Evolutionary conservation across 75 land plant genomes (phyloP).

Genomic region (Picea glauca): DNA sequence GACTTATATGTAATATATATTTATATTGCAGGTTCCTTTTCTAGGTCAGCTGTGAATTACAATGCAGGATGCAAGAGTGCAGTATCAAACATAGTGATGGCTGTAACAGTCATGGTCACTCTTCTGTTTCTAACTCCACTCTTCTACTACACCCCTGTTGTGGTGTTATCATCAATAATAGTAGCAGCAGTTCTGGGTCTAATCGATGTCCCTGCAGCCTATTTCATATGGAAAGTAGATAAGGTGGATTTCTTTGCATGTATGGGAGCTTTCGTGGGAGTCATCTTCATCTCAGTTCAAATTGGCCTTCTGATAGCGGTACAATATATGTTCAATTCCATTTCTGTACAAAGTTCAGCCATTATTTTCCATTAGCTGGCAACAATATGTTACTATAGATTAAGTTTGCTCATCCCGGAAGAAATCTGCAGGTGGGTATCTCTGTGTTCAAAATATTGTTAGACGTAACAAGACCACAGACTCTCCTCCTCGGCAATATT

Average conservation of each 20-base stretch:
- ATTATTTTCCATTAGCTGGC: not conserved
- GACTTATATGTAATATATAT: too few species aligned
- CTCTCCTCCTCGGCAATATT: slow-evolving; percentile 65
- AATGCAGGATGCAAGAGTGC: slow-evolving; percentile 36
- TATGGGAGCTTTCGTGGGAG: slow-evolving; percentile 42
- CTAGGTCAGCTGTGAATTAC: slow-evolving; percentile 53
- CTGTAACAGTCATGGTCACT: slow-evolving; percentile 29
- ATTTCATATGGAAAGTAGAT: slow-evolving; percentile 42
- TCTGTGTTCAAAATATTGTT: slow-evolving; percentile 78
- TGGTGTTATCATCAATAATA: slow-evolving; percentile 40
- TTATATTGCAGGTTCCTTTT: slow-evolving; percentile 39
- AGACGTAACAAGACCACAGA: slow-evolving; percentile 90
- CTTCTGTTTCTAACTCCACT: slow-evolving; percentile 36
- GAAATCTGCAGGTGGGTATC: slow-evolving; percentile 54
- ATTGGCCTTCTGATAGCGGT: slow-evolving; percentile 47
- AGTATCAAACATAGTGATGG: slow-evolving; percentile 50
- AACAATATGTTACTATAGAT: not conserved
- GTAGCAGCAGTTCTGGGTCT: slow-evolving; percentile 36
- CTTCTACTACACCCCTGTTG: slow-evolving; percentile 46
- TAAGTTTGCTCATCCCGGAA: not conserved
- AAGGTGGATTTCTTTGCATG: slow-evolving; percentile 46
- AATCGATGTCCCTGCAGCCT: slow-evolving; percentile 35
- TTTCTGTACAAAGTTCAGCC: not conserved
- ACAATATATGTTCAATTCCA: not conserved
- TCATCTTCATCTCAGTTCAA: slow-evolving; percentile 36